Evolutionary conservation across 2,329 filamentous ascomycete genomes (phyloP).

Genomic region (Aphanoascus verrucosus): DNA sequence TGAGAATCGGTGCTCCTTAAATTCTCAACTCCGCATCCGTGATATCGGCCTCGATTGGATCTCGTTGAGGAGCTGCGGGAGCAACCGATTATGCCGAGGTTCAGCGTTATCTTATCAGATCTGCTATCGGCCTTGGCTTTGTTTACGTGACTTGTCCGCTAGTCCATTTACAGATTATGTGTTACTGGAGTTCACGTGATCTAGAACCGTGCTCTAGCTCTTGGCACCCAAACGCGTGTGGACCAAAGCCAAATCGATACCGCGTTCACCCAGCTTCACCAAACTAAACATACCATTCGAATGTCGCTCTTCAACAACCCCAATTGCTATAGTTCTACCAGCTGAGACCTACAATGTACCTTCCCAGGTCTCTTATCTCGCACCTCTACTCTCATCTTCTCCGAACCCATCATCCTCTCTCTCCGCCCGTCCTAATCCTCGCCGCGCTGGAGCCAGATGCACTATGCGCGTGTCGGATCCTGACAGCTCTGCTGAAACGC

Average conservation of each 20-base stretch:
- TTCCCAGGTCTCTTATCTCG: slow-evolving; percentile 77
- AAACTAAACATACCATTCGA: not conserved
- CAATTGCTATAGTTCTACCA: not conserved
- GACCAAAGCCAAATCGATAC: not conserved
- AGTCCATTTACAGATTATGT: no score
- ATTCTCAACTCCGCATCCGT: no score
- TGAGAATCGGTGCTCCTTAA: no score
- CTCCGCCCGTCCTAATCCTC: slow-evolving; percentile 80
- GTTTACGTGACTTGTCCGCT: no score
- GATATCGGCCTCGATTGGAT: no score
- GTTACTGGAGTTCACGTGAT: not conserved
- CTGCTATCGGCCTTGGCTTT: not conserved
- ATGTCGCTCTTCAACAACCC: not conserved
- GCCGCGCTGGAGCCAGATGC: slow-evolving; percentile 91
- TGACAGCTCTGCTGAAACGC: slow-evolving; percentile 85
- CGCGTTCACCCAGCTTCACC: not conserved
- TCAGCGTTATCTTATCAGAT: slow-evolving; percentile 2
- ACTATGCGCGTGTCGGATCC: slow-evolving; percentile 86
- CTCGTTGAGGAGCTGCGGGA: not conserved
- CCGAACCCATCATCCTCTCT: slow-evolving; percentile 75
- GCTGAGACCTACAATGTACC: slow-evolving; percentile 59
- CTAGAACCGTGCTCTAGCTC: not conserved
- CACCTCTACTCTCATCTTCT: slow-evolving; percentile 87
- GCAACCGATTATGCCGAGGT: slow-evolving; percentile 1
- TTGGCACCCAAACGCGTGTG: slow-evolving; percentile 9